Conservation (phyloP, 176 grass and related monocot genomes). For the Themeda triandra region DNA sequence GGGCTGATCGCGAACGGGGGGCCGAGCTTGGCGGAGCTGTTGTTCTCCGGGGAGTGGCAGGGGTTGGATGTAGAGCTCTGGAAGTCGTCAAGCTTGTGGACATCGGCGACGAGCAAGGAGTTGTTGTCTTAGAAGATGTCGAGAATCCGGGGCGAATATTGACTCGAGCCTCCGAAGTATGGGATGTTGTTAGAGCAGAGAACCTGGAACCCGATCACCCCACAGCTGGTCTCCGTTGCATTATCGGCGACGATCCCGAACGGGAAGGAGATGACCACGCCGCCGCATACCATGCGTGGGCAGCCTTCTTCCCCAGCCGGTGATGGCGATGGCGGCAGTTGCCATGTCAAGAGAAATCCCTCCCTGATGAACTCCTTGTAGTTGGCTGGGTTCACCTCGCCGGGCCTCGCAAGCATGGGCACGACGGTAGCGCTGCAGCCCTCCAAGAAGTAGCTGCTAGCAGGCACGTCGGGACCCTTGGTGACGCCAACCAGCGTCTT, state of each 20-base stretch:
- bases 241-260: neutral
- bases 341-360: slow-evolving; percentile 29
- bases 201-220: rapidly evolving
- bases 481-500: neutral
- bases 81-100: neutral
- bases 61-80: no score
- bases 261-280: neutral
- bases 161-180: neutral
- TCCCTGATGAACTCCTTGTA: neutral
- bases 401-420: neutral
- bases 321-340: neutral
- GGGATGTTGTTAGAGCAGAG: neutral
- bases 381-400: neutral
- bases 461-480: neutral
- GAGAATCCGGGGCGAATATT: neutral
- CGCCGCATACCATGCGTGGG: neutral
- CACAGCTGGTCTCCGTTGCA: neutral
- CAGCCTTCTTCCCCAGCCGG: no score
- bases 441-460: neutral
- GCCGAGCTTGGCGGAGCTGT: neutral
- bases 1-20: neutral
- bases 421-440: neutral
- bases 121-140: neutral
- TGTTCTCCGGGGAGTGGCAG: neutral
- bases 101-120: slow-evolving; percentile 15